phyloP scores from a whole-genome alignment of 73 alveolate genomes.

The Uronychia setigera region DNA sequence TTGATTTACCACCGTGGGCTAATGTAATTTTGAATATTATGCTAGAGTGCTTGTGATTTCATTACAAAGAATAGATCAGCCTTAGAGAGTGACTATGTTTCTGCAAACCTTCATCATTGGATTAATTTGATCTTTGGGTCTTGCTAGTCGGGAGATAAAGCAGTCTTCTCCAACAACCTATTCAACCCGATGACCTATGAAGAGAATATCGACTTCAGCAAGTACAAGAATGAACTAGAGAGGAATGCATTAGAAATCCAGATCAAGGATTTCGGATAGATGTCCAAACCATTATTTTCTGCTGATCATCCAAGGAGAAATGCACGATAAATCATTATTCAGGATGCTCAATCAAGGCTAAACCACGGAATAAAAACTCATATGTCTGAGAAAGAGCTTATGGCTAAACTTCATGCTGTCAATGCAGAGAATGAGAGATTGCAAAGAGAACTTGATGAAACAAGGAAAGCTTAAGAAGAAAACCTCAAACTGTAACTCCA shows the following conservation, averaged over 20 bases:
- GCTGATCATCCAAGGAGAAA: slow-evolving; percentile 88
- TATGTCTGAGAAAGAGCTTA: background rate
- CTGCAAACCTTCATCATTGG: slow-evolving; percentile 88
- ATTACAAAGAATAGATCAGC: slow-evolving; percentile 92
- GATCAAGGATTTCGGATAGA: slow-evolving; percentile 94
- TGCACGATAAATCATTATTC: slow-evolving; percentile 28
- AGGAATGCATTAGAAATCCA: slow-evolving; percentile 81
- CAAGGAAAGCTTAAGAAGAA: slow-evolving; percentile 1
- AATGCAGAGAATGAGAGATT: slow-evolving; percentile 16
- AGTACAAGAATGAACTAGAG: slow-evolving; percentile 64
- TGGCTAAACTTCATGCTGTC: background rate
- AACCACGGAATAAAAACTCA: background rate
- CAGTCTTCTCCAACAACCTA: slow-evolving; percentile 76
- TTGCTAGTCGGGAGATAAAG: slow-evolving; percentile 88
- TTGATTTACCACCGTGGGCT: slow-evolving; percentile 87
- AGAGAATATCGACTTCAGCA: slow-evolving; percentile 84
- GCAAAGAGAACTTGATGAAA: slow-evolving; percentile 39
- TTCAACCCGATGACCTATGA: slow-evolving; percentile 92
- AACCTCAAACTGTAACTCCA: slow-evolving; percentile 25
- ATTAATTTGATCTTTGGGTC: slow-evolving; percentile 96
- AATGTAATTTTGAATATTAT: background rate
- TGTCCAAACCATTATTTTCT: slow-evolving; percentile 86
- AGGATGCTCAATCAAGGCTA: background rate
- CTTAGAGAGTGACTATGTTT: slow-evolving; percentile 92
- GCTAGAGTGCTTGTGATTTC: slow-evolving; percentile 79